Percentiles rank a stretch among this genome's conserved stretches.
Conservation (phyloP, 2,329 filamentous ascomycete genomes). For the Pyrenochaeta sp. region DNA sequence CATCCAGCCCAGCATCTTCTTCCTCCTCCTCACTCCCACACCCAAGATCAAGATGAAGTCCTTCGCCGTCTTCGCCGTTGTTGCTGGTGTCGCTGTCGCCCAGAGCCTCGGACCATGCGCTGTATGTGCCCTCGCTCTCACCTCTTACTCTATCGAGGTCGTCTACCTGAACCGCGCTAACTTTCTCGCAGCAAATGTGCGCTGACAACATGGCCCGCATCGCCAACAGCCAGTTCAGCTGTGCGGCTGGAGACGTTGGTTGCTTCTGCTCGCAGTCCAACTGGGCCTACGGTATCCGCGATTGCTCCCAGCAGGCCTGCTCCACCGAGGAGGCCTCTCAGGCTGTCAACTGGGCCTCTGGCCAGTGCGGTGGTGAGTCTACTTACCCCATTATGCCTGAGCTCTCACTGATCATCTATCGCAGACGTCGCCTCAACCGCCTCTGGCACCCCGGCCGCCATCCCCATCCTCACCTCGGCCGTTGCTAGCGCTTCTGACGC, state of each 20-base stretch:
- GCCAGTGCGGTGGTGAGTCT: conserved; percentile 44
- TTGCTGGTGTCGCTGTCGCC: conserved; percentile 45
- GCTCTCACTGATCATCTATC: neutral
- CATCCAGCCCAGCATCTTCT: conserved; percentile 30
- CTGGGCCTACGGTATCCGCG: conserved; percentile 59
- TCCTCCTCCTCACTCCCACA: conserved; percentile 11
- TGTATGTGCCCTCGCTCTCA: conserved; percentile 37
- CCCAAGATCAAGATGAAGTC: conserved; percentile 48
- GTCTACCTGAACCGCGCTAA: neutral
- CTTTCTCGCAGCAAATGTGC: conserved; percentile 47
- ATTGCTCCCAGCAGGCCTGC: conserved; percentile 57
- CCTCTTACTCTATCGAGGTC: neutral
- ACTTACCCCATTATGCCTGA: conserved; percentile 13
- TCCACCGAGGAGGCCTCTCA: conserved; percentile 28
- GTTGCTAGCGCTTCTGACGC: conserved; percentile 12
- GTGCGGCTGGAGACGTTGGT: conserved; percentile 45
- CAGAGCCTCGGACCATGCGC: conserved; percentile 47
- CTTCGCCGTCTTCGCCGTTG: conserved; percentile 47
- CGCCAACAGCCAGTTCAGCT: conserved; percentile 52
- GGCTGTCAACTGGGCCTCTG: conserved; percentile 46
- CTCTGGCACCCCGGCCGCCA: conserved; percentile 18
- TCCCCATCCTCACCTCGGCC: conserved; percentile 25
- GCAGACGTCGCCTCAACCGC: conserved; percentile 17
- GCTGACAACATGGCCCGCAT: conserved; percentile 57
- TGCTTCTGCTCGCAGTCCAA: conserved; percentile 57